Evolutionary conservation across 139 green algal species (phyloP).

Genomic region (Chlorella ohadii): DNA sequence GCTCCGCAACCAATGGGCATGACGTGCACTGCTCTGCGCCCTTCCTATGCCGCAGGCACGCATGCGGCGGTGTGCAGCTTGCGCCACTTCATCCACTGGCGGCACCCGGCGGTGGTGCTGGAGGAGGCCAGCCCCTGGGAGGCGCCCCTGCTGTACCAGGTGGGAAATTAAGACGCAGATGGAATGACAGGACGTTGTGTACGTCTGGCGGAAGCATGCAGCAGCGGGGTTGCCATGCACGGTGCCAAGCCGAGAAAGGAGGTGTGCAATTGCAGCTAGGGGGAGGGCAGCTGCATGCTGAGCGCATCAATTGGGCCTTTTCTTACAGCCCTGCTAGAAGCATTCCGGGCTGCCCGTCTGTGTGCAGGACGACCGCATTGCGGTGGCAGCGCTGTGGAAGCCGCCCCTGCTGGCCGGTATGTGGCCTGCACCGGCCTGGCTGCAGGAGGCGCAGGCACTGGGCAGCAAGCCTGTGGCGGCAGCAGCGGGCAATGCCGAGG

Average conservation of each 20-base stretch:
- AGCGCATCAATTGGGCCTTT: no score
- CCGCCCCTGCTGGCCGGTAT: not conserved
- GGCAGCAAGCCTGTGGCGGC: not conserved
- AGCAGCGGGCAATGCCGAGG: slow-evolving; percentile 9
- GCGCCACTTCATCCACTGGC: slow-evolving; percentile 64
- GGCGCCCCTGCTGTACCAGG: slow-evolving; percentile 25
- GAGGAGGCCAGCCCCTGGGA: slow-evolving; percentile 41
- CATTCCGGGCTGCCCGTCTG: not conserved
- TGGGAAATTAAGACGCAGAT: not conserved
- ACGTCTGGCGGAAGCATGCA: no score
- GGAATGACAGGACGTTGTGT: no score
- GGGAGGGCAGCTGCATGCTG: no score
- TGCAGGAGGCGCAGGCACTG: not conserved
- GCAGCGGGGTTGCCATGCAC: no score
- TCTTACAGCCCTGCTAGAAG: no score
- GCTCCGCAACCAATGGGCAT: no score
- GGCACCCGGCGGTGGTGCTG: slow-evolving; percentile 57
- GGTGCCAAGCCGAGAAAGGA: no score
- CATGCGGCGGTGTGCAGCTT: slow-evolving; percentile 43
- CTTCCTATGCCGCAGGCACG: slow-evolving; percentile 41
- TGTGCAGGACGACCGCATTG: slow-evolving; percentile 57
- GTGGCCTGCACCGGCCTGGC: slow-evolving; percentile 49
- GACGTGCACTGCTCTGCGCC: no score
- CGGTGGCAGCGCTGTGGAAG: slow-evolving; percentile 52
- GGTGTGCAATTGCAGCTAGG: no score